Evolutionary conservation across 352 stramenopile genomes (phyloP).

Genomic region (Pythium volutum): DNA sequence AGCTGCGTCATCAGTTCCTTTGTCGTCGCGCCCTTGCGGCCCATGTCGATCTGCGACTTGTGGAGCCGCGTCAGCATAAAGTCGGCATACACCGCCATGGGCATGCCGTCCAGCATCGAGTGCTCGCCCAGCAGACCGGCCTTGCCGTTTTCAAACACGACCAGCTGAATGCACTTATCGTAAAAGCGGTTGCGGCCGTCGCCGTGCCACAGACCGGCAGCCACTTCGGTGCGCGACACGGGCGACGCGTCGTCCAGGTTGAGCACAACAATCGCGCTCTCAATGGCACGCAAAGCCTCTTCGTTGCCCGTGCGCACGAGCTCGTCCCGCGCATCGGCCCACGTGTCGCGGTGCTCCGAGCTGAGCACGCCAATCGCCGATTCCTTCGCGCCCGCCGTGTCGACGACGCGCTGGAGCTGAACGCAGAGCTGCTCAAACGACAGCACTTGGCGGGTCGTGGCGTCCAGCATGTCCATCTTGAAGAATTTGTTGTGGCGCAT

Average conservation of each 20-base stretch:
- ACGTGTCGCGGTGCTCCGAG: slow-evolving; percentile 64
- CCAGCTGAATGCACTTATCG: slow-evolving; percentile 96
- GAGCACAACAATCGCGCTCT: slow-evolving; percentile 65
- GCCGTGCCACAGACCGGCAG: slow-evolving; percentile 69
- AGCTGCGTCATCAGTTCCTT: slow-evolving; percentile 28
- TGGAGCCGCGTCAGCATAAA: slow-evolving; percentile 57
- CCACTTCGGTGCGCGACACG: slow-evolving; percentile 61
- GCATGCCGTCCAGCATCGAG: slow-evolving; percentile 88
- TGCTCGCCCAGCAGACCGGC: slow-evolving; percentile 93
- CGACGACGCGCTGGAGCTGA: slow-evolving; percentile 53
- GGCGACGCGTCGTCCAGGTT: slow-evolving; percentile 67
- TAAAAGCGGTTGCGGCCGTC: slow-evolving; percentile 95
- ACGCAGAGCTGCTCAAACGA: slow-evolving; percentile 57
- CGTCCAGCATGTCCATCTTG: slow-evolving; percentile 51
- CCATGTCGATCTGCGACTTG: slow-evolving; percentile 46
- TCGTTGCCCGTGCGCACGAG: slow-evolving; percentile 69
- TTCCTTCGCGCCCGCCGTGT: slow-evolving; percentile 41
- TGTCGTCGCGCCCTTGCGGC: slow-evolving; percentile 37
- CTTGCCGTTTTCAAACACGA: slow-evolving; percentile 95
- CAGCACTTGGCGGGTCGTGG: slow-evolving; percentile 31
- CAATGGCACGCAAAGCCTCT: slow-evolving; percentile 44
- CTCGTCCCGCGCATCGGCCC: slow-evolving; percentile 74
- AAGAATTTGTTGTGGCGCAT: slow-evolving; percentile 84
- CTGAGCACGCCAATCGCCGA: slow-evolving; percentile 70
- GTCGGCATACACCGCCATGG: slow-evolving; percentile 70